Percentiles rank a stretch among this genome's conserved stretches.
phyloP scores from a whole-genome alignment of 352 stramenopile species.

The Pythium periplocum region DNA sequence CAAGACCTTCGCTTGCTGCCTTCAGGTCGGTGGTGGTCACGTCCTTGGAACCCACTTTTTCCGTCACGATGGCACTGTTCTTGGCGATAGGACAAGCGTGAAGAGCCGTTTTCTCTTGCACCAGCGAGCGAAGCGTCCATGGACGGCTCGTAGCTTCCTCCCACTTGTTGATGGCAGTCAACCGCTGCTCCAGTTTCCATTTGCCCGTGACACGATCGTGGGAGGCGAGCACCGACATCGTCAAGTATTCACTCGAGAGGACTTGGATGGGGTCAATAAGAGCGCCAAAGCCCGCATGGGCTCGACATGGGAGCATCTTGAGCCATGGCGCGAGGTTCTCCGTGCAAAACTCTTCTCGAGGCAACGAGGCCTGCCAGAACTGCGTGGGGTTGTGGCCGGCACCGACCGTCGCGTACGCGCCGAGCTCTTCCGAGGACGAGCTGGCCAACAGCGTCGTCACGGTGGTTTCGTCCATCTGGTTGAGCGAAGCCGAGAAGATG shows the following conservation, averaged over 20 bases:
- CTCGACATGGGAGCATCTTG: slow-evolving; percentile 81
- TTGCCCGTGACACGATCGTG: slow-evolving; percentile 8
- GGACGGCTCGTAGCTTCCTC: slow-evolving; percentile 18
- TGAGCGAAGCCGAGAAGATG: slow-evolving; percentile 81
- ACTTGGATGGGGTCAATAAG: slow-evolving; percentile 73
- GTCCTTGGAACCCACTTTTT: slow-evolving; percentile 1
- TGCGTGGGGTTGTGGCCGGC: slow-evolving; percentile 8
- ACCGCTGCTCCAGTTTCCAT: slow-evolving; percentile 48
- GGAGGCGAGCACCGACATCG: slow-evolving; percentile 46
- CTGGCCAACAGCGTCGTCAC: slow-evolving; percentile 16
- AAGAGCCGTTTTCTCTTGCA: slow-evolving; percentile 9
- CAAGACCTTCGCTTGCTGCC: background rate
- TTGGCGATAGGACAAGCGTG: slow-evolving; percentile 33
- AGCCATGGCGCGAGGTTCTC: slow-evolving; percentile 88
- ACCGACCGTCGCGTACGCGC: slow-evolving; percentile 9
- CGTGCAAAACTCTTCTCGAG: slow-evolving; percentile 81
- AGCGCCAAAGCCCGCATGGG: slow-evolving; percentile 47
- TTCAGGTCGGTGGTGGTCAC: background rate
- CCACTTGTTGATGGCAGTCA: slow-evolving; percentile 31
- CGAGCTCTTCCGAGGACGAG: slow-evolving; percentile 17
- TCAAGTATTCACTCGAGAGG: slow-evolving; percentile 67
- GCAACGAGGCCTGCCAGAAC: slow-evolving; percentile 61
- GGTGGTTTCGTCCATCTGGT: slow-evolving; percentile 63
- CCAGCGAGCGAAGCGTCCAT: slow-evolving; percentile 8
- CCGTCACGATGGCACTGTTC: slow-evolving; percentile 32